These are phyloP conservation scores for Verticillium zaregamsianum DNA, from an alignment of 2,329 filamentous ascomycete genomes.

Conservation along the genomic window DNA sequence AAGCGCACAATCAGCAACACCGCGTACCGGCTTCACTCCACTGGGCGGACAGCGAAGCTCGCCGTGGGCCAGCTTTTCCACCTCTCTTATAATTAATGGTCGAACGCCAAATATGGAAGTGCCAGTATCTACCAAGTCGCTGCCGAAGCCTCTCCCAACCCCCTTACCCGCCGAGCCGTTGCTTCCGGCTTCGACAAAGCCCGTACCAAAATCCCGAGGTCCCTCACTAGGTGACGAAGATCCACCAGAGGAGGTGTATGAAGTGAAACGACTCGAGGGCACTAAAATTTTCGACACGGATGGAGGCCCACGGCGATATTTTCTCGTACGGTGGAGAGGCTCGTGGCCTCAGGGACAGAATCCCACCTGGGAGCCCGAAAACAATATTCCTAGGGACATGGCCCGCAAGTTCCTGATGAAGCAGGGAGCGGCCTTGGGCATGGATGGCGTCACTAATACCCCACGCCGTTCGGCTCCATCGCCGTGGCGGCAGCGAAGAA, in stretches of 20 bases:
- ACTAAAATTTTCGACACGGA: constrained; percentile 32
- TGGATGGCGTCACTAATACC: constrained; percentile 3
- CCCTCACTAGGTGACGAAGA: constrained; percentile 7
- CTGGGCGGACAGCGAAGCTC: background rate
- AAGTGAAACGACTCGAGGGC: constrained; percentile 41
- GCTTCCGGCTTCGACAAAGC: background rate
- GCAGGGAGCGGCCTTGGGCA: constrained; percentile 18
- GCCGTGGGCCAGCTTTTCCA: constrained; percentile 1
- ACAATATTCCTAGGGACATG: constrained; percentile 39
- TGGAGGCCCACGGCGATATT: constrained; percentile 35
- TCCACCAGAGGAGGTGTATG: constrained; percentile 28
- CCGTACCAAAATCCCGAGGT: background rate
- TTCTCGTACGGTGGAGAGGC: constrained; percentile 52
- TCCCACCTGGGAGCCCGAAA: constrained; percentile 54
- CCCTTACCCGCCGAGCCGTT: background rate
- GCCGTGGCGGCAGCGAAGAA: constrained; percentile 14
- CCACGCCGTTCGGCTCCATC: background rate
- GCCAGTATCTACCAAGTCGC: background rate
- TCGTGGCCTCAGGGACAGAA: constrained; percentile 53
- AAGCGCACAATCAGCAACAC: background rate
- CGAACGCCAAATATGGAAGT: background rate
- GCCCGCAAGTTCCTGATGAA: constrained; percentile 36
- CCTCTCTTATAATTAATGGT: background rate
- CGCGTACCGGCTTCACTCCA: constrained; percentile 5
- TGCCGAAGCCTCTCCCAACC: background rate